Base-by-base conservation (phyloP, 257 asterid species). In the Lycium barbarum region DNA sequence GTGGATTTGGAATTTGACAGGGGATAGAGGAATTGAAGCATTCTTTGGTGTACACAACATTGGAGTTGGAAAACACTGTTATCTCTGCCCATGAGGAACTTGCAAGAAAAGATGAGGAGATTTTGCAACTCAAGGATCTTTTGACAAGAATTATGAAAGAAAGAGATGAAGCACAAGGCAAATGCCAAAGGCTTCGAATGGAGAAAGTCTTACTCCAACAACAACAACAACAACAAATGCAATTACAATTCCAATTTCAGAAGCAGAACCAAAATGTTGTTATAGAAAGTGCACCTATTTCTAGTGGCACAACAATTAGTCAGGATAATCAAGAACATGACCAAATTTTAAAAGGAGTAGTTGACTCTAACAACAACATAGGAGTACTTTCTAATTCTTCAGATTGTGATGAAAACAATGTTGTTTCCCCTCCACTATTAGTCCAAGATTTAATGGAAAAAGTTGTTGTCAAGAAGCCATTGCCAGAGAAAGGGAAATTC, bases 401-500 rank as follows among this genome's bases (percentile, higher is more conserved):
- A 5, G 91, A 93, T 45, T 87, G 88, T 43, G 96, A 89, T 55
- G 95, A 92, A 84, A 93, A 84, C 84, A 86, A 85, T 71, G 83
- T 73, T 76, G 83, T 84, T 38, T 18, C 53, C 9, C 68, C 84
- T 5, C 67, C 83, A 20, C n/a, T 54, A 33, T 82, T 74, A 20
- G 6, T 83, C 14, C 22, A 35, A 0, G 94, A 92, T 18, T 63
- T 85, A 58, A 78, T 83, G 0, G 97, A 90, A 43, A 85, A 81
- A 57, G 66, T 92, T 8, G 51, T 88, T 20, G 76, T 81, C 2
- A 89, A 83, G 40, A 91, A 84, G 87, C 90, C 97, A 18, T 66
- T 96, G 88, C 99, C 98, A 0, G 96, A 93, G 70, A 91, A 93
- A 61, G 98, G 98, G 6, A 93, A 95, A 88, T 95, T 93, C 91